These are phyloP conservation scores for Boletus semigastroideus DNA, from an alignment of 1,284 basidiomycete genomes.

Conservation along the genomic window DNA sequence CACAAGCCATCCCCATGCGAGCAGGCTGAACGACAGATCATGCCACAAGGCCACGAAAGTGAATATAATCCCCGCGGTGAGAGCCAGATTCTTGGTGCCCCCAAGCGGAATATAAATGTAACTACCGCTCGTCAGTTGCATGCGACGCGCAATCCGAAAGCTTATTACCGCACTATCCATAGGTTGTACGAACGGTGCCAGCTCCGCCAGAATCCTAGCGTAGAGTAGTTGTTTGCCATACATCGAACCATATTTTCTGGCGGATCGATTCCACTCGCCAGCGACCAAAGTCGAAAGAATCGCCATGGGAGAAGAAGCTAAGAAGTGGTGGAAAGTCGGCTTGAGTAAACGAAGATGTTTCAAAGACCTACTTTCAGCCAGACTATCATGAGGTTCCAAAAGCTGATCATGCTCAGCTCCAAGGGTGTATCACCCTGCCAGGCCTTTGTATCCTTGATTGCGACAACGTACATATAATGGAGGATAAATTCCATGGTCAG, in stretches of 20 bases:
- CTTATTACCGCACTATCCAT: conserved; percentile 82
- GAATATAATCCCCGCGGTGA: conserved; percentile 84
- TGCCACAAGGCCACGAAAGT: conserved; percentile 99
- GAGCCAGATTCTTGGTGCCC: conserved; percentile 63
- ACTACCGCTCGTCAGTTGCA: conserved; percentile 39
- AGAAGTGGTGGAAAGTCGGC: background rate
- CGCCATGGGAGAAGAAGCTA: conserved; percentile 96
- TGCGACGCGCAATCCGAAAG: conserved; percentile 1
- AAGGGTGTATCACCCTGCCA: conserved; percentile 76
- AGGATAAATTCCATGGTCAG: conserved; percentile 90
- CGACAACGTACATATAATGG: conserved; percentile 96
- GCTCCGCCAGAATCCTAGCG: conserved; percentile 90
- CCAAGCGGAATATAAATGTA: conserved; percentile 97
- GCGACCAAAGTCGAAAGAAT: conserved; percentile 95
- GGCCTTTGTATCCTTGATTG: conserved; percentile 88
- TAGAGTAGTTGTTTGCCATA: conserved; percentile 98
- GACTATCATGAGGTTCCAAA: conserved; percentile 96
- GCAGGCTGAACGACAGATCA: conserved; percentile 83
- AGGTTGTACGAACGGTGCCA: conserved; percentile 98
- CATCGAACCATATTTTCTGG: conserved; percentile 99
- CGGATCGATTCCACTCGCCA: conserved; percentile 87
- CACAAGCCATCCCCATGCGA: conserved; percentile 98
- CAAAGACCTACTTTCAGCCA: conserved; percentile 83
- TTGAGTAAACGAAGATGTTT: too few species aligned
- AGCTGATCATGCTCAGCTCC: conserved; percentile 90